Conservation (phyloP, 129 eudicot genomes). For the Flaveria bidentis region DNA sequence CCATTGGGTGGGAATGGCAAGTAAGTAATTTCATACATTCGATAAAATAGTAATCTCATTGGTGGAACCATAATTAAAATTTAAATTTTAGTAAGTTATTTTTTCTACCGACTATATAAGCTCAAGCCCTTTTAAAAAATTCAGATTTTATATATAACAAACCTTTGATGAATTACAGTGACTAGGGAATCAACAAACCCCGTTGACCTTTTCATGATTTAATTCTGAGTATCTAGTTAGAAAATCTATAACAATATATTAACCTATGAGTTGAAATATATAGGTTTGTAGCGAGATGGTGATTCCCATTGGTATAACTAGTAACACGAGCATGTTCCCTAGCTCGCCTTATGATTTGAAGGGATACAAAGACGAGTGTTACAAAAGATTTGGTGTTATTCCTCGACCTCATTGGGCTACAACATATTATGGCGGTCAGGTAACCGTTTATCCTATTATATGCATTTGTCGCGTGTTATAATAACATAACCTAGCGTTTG, state of each 20-base stretch:
- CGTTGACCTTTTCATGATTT: too few relatives aligned
- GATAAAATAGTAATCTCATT: neutral
- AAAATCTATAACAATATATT: neutral
- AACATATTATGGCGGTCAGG: constrained; percentile 80
- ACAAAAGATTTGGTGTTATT: constrained; percentile 39
- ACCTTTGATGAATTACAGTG: too few relatives aligned
- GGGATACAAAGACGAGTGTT: constrained; percentile 34
- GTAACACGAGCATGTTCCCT: constrained; percentile 61
- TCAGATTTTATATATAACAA: too few relatives aligned
- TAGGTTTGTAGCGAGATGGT: constrained; percentile 81
- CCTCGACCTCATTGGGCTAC: constrained; percentile 89
- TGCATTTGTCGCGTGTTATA: neutral
- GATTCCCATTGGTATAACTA: constrained; percentile 58
- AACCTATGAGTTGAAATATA: neutral
- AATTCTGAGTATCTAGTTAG: neutral
- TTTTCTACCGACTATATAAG: too few relatives aligned
- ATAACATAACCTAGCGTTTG: too few relatives aligned
- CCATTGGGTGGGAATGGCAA: constrained; percentile 67
- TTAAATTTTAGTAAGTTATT: too few relatives aligned
- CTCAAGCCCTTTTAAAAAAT: too few relatives aligned
- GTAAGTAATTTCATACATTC: constrained; percentile 40
- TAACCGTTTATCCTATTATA: constrained; percentile 22
- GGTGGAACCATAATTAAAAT: too few relatives aligned
- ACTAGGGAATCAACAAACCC: too few relatives aligned
- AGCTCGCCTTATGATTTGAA: constrained; percentile 36